Evolutionary conservation across 495 filamentous ascomycete species (phyloP), one percentile per base, ranked within the genome.

Genomic region (Clohesyomyces aquaticus): DNA sequence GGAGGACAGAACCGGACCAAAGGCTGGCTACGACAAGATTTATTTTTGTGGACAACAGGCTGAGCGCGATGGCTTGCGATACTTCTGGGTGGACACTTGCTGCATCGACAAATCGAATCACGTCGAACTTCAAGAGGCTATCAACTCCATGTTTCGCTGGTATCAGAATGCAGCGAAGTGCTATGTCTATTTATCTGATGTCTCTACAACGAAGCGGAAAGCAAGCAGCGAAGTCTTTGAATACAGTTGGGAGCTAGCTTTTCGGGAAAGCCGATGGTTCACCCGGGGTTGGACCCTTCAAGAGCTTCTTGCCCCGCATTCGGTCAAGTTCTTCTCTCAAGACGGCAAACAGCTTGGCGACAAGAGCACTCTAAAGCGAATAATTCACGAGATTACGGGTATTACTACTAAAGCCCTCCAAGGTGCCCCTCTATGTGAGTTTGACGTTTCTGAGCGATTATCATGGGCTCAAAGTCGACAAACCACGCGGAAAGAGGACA

Each of bases 91-190:
- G 32, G 32, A 38, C 32, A 38, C 32, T 38, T 38, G 32, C 32
- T 38, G 32, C 32, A 38, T 14, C n/a, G 32, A 38, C 14, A 38
- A 6, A 38, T 14, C 6, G 32, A 38, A 6, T 38, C 32, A 38
- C 32, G 6, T 6, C 32, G 6, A 14, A 38, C 32, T 6, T 6
- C 32, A 38, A 38, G 6, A 14, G 6, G 6, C 32, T 38, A 38
- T 59, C 21, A 50, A 25, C 55, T 59, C 55, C 3, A 59, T 59
- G 55, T 59, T 59, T 50, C 55, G 12, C 9, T 61, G 58, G 58
- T 61, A 61, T 43, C 9, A 12, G 23, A 59, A 59, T 55, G 38
- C 55, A 21, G 19, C 12, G 12, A 19, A 29, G 45, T 59, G 55
- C 43, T 59, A 59, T 23, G 55, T 59, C 11, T 59, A 48, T 29